A percentile compares a stretch with the other conserved stretches of the same genome.
phyloP scores from a whole-genome alignment of 768 basidiomycete genomes.

The Leccinum longicurvipes region DNA sequence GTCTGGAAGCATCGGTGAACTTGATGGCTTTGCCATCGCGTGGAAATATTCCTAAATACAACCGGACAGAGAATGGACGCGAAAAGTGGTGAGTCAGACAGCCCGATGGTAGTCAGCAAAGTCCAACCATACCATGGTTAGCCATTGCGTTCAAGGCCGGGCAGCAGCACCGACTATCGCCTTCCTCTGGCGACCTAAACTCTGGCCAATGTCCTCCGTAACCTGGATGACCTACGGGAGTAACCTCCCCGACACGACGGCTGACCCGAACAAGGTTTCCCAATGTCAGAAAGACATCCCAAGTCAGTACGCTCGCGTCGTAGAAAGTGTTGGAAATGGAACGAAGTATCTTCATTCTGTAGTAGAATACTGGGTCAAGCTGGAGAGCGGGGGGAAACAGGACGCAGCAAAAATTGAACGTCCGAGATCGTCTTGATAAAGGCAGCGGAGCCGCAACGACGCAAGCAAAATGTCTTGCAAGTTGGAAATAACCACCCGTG shows the following conservation, averaged over 20 bases:
- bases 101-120: slow-evolving; percentile 36
- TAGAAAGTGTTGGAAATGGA: slow-evolving; percentile 3
- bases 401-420: not conserved
- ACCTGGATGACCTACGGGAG: slow-evolving; percentile 50
- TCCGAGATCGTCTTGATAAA: slow-evolving; percentile 3
- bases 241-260: slow-evolving; percentile 49
- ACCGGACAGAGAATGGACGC: not conserved
- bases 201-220: slow-evolving; percentile 66
- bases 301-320: not conserved
- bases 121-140: slow-evolving; percentile 64
- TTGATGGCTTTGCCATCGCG: slow-evolving; percentile 66
- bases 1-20: slow-evolving; percentile 41
- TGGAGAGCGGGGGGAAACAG: not conserved
- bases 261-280: slow-evolving; percentile 11
- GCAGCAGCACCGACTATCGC: slow-evolving; percentile 68
- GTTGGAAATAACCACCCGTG: not conserved
- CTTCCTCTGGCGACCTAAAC: slow-evolving; percentile 52
- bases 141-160: slow-evolving; percentile 77
- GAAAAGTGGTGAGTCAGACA: not conserved
- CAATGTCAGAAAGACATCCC: slow-evolving; percentile 14
- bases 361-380: not conserved
- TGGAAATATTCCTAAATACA: slow-evolving; percentile 39
- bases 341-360: slow-evolving; percentile 9
- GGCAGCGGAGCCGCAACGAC: not conserved
- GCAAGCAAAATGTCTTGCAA: not conserved